Conservation (phyloP, 345 rosid genomes). For the Geranium brycei region DNA sequence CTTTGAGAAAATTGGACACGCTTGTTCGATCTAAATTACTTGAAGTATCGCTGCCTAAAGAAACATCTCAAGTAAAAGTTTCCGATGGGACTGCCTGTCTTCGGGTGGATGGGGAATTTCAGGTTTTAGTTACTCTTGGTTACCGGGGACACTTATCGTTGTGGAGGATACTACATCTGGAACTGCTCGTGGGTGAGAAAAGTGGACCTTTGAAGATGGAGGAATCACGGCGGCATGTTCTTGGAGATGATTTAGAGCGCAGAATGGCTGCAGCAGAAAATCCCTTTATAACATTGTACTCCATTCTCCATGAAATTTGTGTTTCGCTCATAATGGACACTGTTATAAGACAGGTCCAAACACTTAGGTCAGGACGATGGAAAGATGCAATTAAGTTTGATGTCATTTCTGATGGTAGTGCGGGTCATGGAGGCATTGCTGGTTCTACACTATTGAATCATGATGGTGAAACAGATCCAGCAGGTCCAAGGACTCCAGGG, state of each 20-base stretch:
- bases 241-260: slow-evolving; percentile 96
- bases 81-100: slow-evolving; percentile 72
- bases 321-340: slow-evolving; percentile 90
- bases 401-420: slow-evolving; percentile 52
- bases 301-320: slow-evolving; percentile 85
- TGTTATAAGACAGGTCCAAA: slow-evolving; percentile 82
- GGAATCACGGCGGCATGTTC: slow-evolving; percentile 54
- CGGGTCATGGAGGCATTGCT: slow-evolving; percentile 19
- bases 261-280: slow-evolving; percentile 83
- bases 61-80: slow-evolving; percentile 73
- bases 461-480: slow-evolving; percentile 78
- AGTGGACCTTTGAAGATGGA: slow-evolving; percentile 67
- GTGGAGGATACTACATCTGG: slow-evolving; percentile 98
- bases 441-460: slow-evolving; percentile 41
- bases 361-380: slow-evolving; percentile 87
- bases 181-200: slow-evolving; percentile 93
- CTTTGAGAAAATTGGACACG: slow-evolving; percentile 69
- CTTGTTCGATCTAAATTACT: slow-evolving; percentile 86
- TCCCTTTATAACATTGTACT: slow-evolving; percentile 61
- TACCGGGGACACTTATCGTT: slow-evolving; percentile 80
- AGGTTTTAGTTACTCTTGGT: slow-evolving; percentile 94
- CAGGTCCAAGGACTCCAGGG: slow-evolving; percentile 71
- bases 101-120: slow-evolving; percentile 74
- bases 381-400: slow-evolving; percentile 87
- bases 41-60: slow-evolving; percentile 73